phyloP scores from a whole-genome alignment of 140 eudicot species.

The Stevia rebaudiana region DNA sequence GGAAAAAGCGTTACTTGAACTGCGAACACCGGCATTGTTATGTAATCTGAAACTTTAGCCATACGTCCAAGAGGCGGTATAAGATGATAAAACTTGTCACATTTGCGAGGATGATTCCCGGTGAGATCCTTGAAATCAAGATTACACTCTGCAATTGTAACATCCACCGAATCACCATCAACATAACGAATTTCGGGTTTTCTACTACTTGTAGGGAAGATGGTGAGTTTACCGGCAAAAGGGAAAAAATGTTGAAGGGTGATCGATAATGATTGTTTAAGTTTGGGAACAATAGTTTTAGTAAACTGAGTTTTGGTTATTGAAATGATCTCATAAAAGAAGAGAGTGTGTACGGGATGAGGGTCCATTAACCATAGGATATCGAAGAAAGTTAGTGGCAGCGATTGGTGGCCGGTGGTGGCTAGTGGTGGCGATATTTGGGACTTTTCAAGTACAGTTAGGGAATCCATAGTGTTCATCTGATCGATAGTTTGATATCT shows the following conservation, averaged over 20 bases:
- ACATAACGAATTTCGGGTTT: conserved; percentile 1
- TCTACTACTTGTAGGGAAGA: not conserved
- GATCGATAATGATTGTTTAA: not conserved
- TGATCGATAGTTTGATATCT: not conserved
- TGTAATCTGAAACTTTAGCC: not conserved
- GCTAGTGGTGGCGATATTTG: not conserved
- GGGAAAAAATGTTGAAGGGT: conserved; percentile 3
- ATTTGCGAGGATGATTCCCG: not conserved
- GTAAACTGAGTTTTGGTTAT: not conserved
- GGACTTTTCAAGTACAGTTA: not conserved
- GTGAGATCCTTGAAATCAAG: not conserved
- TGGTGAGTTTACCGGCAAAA: not conserved
- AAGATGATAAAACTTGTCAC: conserved; percentile 11
- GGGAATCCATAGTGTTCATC: not conserved
- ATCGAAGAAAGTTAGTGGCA: not conserved
- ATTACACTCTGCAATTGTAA: not conserved
- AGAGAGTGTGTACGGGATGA: not conserved
- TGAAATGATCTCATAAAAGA: not conserved
- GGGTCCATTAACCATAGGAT: not conserved
- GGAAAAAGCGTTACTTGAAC: not conserved
- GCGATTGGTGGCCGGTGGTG: not conserved
- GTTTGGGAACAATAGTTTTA: not conserved
- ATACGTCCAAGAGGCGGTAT: conserved; percentile 1
- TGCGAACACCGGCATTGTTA: not conserved
- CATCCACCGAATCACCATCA: not conserved